Conservation (phyloP, 2,329 filamentous ascomycete genomes). For the Ophiosphaerella herpotricha region DNA sequence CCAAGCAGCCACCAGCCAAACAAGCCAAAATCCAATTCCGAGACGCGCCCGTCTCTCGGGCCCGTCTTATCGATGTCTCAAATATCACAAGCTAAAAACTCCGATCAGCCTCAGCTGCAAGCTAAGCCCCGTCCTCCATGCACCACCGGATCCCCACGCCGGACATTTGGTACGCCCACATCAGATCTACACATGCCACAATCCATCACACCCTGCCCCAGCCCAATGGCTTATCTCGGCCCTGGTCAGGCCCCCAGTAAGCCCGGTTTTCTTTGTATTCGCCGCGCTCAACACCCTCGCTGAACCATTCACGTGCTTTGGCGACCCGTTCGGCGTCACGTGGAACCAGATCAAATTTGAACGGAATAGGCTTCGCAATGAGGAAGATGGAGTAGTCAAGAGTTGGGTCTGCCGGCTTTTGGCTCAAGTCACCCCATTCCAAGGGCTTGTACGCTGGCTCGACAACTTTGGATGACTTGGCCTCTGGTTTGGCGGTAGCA, state of each 20-base stretch:
- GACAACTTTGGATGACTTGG: slow-evolving; percentile 5
- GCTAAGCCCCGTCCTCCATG: not conserved
- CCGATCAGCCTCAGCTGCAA: not conserved
- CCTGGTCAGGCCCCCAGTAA: slow-evolving; percentile 48
- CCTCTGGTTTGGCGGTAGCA: slow-evolving; percentile 8
- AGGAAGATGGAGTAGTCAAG: slow-evolving; percentile 51
- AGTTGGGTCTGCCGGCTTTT: slow-evolving; percentile 47
- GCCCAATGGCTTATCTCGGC: slow-evolving; percentile 35
- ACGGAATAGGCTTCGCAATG: slow-evolving; percentile 53
- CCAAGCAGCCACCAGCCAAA: no score
- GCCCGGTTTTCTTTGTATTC: slow-evolving; percentile 44
- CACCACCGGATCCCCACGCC: slow-evolving; percentile 19
- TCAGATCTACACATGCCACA: not conserved
- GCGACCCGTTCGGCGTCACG: slow-evolving; percentile 39
- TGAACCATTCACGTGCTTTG: slow-evolving; percentile 41
- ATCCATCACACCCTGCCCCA: slow-evolving; percentile 39
- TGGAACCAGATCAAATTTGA: slow-evolving; percentile 48
- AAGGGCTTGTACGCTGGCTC: slow-evolving; percentile 24
- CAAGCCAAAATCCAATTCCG: not conserved
- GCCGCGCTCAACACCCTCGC: slow-evolving; percentile 43
- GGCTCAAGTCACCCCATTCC: slow-evolving; percentile 27
- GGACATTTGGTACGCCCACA: not conserved
- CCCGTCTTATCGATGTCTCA: not conserved
- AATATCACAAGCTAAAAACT: not conserved
- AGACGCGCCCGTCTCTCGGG: not conserved